These are phyloP conservation scores for Globisporangium echinulatum DNA, from an alignment of 352 stramenopile genomes.

Conservation along the genomic window DNA sequence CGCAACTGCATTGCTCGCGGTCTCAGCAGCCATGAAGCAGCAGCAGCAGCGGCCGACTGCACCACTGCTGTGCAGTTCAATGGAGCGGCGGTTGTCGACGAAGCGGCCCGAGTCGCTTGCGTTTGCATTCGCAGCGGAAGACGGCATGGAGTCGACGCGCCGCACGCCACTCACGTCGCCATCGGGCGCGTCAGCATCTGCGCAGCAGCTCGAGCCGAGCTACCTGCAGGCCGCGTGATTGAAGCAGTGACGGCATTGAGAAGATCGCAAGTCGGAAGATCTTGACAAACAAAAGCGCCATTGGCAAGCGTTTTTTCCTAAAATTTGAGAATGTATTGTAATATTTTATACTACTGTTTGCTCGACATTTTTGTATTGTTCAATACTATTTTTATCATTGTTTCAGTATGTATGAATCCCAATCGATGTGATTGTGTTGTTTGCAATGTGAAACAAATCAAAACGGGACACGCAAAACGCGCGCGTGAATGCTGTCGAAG, in stretches of 20 bases:
- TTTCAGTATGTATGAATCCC: too few species aligned
- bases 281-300: neutral
- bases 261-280: constrained; percentile 3
- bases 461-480: too few species aligned
- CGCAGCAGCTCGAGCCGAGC: constrained; percentile 3
- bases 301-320: too few species aligned
- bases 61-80: constrained; percentile 7
- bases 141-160: constrained; percentile 5
- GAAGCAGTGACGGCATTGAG: constrained; percentile 4
- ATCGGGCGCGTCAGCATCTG: neutral
- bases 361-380: too few species aligned
- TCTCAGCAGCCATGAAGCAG: constrained; percentile 5
- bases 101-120: constrained; percentile 9
- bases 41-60: constrained; percentile 1
- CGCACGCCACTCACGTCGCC: constrained; percentile 11
- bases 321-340: too few species aligned
- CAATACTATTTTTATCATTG: too few species aligned
- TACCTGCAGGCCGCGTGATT: constrained; percentile 13
- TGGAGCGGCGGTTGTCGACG: constrained; percentile 9
- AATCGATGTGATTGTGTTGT: too few species aligned
- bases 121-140: constrained; percentile 3
- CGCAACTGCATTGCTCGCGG: constrained; percentile 10
- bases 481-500: too few species aligned
- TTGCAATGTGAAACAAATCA: too few species aligned
- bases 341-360: too few species aligned